Percentiles rank a stretch among this genome's conserved stretches.
These are phyloP conservation scores for Spathaspora hagerdaliae DNA, from an alignment of 805 yeast genomes.

Conservation along the genomic window DNA sequence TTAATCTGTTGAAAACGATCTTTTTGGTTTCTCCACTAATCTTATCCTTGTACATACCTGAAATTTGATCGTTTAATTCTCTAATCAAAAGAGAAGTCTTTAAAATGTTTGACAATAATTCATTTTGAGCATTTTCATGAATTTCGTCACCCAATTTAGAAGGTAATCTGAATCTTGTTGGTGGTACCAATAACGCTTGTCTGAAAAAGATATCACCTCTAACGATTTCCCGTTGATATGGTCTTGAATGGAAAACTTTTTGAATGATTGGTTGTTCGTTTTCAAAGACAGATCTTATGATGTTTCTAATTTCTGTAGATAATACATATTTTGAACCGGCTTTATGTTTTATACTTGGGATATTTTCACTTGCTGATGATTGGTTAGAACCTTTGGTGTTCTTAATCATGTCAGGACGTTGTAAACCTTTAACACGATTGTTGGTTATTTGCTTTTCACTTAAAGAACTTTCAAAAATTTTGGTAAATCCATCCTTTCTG, in stretches of 20 bases:
- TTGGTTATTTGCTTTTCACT: slow-evolving; percentile 75
- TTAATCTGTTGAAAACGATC: slow-evolving; percentile 77
- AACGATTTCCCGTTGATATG: slow-evolving; percentile 45
- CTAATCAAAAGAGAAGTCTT: slow-evolving; percentile 78
- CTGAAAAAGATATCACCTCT: slow-evolving; percentile 85
- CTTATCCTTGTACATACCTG: slow-evolving; percentile 46
- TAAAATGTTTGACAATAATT: slow-evolving; percentile 73
- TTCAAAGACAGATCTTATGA: slow-evolving; percentile 69
- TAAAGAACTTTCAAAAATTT: slow-evolving; percentile 85
- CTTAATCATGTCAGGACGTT: slow-evolving; percentile 67
- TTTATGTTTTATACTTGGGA: slow-evolving; percentile 54
- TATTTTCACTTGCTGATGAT: slow-evolving; percentile 17
- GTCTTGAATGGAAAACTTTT: slow-evolving; percentile 79
- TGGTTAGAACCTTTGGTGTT: slow-evolving; percentile 14
- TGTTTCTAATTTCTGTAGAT: slow-evolving; percentile 81
- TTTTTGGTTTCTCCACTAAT: slow-evolving; percentile 61
- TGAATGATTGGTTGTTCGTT: slow-evolving; percentile 67
- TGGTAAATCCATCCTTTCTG: slow-evolving; percentile 92
- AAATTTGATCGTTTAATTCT: slow-evolving; percentile 83
- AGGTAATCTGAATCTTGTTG: slow-evolving; percentile 96
- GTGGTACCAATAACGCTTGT: slow-evolving; percentile 87
- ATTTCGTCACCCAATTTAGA: slow-evolving; percentile 94
- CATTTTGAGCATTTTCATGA: slow-evolving; percentile 93
- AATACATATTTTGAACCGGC: slow-evolving; percentile 77
- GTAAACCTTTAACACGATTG: slow-evolving; percentile 78